phyloP scores from a whole-genome alignment of 2,329 filamentous ascomycete genomes.

The Nigrospora osmanthi region DNA sequence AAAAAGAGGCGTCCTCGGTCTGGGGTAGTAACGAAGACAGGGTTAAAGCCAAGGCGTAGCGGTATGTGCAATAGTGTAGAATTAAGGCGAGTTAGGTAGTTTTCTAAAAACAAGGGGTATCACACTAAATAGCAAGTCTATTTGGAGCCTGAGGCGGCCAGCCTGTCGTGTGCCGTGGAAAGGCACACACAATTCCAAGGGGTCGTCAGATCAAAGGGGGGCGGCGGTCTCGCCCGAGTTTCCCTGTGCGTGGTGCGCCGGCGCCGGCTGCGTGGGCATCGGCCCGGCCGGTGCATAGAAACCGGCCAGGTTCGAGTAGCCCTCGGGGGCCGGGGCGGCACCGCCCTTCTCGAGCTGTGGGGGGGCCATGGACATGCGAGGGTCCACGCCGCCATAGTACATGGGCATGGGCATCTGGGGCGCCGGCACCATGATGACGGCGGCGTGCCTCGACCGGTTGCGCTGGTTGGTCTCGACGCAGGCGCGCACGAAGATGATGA shows the following conservation, averaged over 20 bases:
- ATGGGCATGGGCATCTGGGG: conserved; percentile 1
- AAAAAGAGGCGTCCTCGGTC: too few relatives aligned
- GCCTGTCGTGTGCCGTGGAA: too few relatives aligned
- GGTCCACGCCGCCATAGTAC: neutral
- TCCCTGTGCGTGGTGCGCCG: neutral
- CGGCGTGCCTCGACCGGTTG: neutral
- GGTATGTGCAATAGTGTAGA: too few relatives aligned
- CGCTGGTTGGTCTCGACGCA: conserved; percentile 5
- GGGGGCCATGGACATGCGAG: conserved; percentile 1
- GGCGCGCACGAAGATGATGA: conserved; percentile 6
- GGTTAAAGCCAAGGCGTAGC: too few relatives aligned
- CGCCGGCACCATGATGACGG: conserved; percentile 1
- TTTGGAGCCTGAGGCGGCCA: too few relatives aligned
- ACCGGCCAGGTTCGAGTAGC: neutral
- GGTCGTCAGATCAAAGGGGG: too few relatives aligned
- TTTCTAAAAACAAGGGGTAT: too few relatives aligned
- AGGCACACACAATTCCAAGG: too few relatives aligned
- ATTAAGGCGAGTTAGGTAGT: too few relatives aligned
- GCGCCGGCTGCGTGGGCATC: neutral
- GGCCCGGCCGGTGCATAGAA: conserved; percentile 1
- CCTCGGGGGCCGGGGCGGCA: neutral
- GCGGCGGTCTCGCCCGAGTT: too few relatives aligned
- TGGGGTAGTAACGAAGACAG: too few relatives aligned
- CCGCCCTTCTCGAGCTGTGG: conserved; percentile 1
- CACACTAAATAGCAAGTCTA: too few relatives aligned